Base-by-base conservation (phyloP, 495 filamentous ascomycete genomes). In the Aspergillus hancockii region DNA sequence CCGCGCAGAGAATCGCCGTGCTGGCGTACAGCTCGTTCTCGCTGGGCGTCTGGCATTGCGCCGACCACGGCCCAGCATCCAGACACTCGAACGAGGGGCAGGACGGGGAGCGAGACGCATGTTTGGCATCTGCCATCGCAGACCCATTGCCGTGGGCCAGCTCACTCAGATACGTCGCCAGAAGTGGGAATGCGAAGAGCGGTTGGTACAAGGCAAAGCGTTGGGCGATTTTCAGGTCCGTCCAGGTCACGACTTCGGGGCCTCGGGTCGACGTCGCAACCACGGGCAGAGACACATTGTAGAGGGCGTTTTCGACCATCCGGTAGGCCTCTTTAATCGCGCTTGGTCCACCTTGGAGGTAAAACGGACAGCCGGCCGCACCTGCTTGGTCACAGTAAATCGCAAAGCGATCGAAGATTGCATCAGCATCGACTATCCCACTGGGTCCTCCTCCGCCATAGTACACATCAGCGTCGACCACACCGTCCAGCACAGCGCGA, bases 1-100 rank as follows among this genome's bases (percentile, higher is more conserved):
- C 89, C 0, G 81, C 72, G 62, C 89, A 92, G 1, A 87, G 69
- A 41, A 92, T 85, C 3, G 85, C 85, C 16, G 75, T 63, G 10
- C 71, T 79, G 0, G 82, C 80, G 40, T 75, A 75, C 0, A 65
- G 38, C 18, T 66, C 63, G 38, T 75, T 75, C 31, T 75, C 64
- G n/a, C 59, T 83, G 70, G 59, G 59, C 2, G 55, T 72, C 5
- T 75, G 79, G 46, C 75, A 82, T 58, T 73, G 74, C 1, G 71
- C 65, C 2, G 78, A 73, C 72, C 69, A 77, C 0, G 72, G 70
- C 1, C 75, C 76, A 14, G 65, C 62, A 25, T 59, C 62, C 13
- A 60, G 63, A 49, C 76, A 79, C 38, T 70, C 68, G 0, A 55
- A 65, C 25, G 76, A 83, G 10, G 79, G 74, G 54, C 77, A 78